Percentiles rank a stretch among this genome's conserved stretches.
phyloP scores from a whole-genome alignment of 768 basidiomycete genomes.

The Mycena galopus region DNA sequence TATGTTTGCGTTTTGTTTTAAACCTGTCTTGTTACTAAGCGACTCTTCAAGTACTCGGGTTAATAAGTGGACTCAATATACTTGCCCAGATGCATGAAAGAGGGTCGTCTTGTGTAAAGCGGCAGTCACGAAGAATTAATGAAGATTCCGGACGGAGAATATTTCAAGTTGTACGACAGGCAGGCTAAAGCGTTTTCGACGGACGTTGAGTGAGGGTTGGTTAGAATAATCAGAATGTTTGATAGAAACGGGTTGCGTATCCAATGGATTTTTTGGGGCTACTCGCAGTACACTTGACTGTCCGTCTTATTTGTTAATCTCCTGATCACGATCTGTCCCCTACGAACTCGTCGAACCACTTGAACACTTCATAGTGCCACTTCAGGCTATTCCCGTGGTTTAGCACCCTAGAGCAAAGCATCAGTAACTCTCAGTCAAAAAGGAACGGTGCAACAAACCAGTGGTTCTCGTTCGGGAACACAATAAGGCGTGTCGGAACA shows the following conservation, averaged over 20 bases:
- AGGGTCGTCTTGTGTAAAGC: slow-evolving; percentile 44
- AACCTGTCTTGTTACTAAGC: slow-evolving; percentile 34
- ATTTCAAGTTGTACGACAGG: slow-evolving; percentile 44
- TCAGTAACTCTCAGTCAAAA: neutral
- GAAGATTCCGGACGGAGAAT: slow-evolving; percentile 36
- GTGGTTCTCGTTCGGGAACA: slow-evolving; percentile 94
- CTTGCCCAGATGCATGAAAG: slow-evolving; percentile 47
- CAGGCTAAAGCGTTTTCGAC: slow-evolving; percentile 38
- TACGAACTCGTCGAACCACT: slow-evolving; percentile 85
- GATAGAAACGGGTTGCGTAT: too few relatives aligned
- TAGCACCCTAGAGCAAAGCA: slow-evolving; percentile 61
- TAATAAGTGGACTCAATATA: too few relatives aligned
- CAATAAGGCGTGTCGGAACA: slow-evolving; percentile 80
- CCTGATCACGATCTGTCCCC: slow-evolving; percentile 49
- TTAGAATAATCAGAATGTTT: neutral
- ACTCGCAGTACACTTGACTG: neutral
- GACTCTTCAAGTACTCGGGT: neutral
- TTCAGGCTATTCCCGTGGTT: slow-evolving; percentile 88
- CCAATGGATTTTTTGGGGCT: neutral
- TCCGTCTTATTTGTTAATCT: neutral
- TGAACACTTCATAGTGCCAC: slow-evolving; percentile 96
- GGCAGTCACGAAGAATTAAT: slow-evolving; percentile 48
- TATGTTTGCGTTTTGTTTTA: neutral
- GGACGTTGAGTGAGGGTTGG: neutral
- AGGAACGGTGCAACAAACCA: slow-evolving; percentile 51